Evolutionary conservation across 352 stramenopile genomes (phyloP), one percentile per base, ranked within the genome.

Genomic region (Thalassiosira hispida): DNA sequence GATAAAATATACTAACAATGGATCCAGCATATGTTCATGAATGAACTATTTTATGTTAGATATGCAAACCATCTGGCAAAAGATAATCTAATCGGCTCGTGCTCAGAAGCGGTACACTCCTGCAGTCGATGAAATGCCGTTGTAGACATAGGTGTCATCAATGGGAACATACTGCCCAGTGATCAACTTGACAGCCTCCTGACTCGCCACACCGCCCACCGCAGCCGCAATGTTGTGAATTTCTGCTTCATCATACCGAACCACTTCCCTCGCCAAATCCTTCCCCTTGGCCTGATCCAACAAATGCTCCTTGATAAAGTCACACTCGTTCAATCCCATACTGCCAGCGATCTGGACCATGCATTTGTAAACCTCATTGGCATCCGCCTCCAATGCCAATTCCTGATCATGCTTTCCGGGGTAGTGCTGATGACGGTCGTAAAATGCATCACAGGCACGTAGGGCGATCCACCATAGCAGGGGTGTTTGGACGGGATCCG

Each of bases 121-220:
- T 35, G 71, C 87, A 44, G 64, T 79, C 11, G 69, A 84, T 3
- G 90, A 94, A 77, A 99, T 98, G 22, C 97, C 97, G 88, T 99
- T 99, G 89, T 98, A 99, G 5, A 99, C 46, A 83, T 98, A 98
- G 14, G 96, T 99, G 84, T 98, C 97, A 83, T 99, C 93, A 3
- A 99, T 75, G 0, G 97, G 96, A 69, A 98, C 89, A 78, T 98
- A 99, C 85, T 99, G 96, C 55, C 97, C 93, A 42, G 97, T 99
- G 83, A 99, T 97, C 49, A 99, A 79, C 81, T 99, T 99, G 53
- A 99, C 91, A 14, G 96, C 96, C 76, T 99, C 97, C 82, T 99
- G 97, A 29, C 95, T 94, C 1, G 96, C 97, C 16, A 99, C 93
- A 18, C 96, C 97, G n/a, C 97, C 97, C 59, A 99, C 91, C 18